Evolutionary conservation across 805 yeast species (phyloP).

Genomic region (Candida odintsovae): DNA sequence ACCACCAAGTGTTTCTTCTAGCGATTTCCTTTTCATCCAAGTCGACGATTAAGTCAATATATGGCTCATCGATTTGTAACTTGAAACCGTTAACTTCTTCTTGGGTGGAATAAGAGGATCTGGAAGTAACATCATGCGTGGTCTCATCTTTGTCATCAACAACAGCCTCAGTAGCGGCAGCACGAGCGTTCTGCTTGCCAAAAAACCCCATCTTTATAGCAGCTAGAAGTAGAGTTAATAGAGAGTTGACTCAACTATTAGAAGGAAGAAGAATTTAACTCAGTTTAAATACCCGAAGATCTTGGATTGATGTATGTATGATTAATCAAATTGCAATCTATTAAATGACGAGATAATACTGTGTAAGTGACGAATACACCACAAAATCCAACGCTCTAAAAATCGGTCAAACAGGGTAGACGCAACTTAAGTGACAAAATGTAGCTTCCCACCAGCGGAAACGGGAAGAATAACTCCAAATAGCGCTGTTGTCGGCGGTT

Average conservation of each 20-base stretch:
- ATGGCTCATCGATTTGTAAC: slow-evolving; percentile 6
- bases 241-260: not conserved
- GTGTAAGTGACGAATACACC: not conserved
- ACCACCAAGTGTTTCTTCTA: slow-evolving; percentile 13
- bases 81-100: slow-evolving; percentile 7
- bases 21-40: slow-evolving; percentile 2
- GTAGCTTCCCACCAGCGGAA: not conserved
- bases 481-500: not conserved
- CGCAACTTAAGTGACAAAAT: too few species aligned
- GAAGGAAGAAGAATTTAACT: not conserved
- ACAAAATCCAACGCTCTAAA: not conserved
- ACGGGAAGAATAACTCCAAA: not conserved
- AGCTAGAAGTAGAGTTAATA: not conserved
- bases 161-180: not conserved
- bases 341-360: not conserved
- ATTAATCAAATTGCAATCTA: not conserved
- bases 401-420: too few species aligned
- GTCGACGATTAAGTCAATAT: slow-evolving; percentile 7
- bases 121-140: slow-evolving; percentile 1
- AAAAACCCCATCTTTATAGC: not conserved
- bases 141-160: not conserved
- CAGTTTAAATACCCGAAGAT: not conserved
- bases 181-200: not conserved
- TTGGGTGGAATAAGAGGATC: slow-evolving; percentile 1
- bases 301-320: not conserved